These are phyloP conservation scores for Candida maesae DNA, from an alignment of 805 yeast species.

Conservation along the genomic window DNA sequence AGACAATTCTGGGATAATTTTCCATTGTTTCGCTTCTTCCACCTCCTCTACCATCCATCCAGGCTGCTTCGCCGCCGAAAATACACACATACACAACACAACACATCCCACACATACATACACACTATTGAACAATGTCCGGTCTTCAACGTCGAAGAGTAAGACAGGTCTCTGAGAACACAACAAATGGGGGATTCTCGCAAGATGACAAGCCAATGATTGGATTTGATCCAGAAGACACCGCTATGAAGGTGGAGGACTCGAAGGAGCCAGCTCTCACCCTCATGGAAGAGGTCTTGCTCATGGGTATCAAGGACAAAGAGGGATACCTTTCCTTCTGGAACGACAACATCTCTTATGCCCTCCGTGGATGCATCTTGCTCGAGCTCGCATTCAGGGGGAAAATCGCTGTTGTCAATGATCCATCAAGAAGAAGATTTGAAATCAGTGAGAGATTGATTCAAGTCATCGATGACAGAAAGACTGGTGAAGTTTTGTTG, in stretches of 20 bases:
- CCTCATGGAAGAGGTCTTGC: conserved; percentile 91
- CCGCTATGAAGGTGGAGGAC: conserved; percentile 33
- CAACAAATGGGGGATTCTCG: conserved; percentile 1
- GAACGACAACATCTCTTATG: conserved; percentile 97
- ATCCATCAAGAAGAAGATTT: conserved; percentile 85
- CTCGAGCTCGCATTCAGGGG: conserved; percentile 91
- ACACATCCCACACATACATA: no score
- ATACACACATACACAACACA: no score
- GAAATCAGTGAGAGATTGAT: conserved; percentile 84
- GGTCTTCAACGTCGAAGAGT: conserved; percentile 79
- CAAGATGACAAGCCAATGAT: conserved; percentile 39
- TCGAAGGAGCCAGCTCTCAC: conserved; percentile 69
- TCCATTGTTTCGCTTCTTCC: no score
- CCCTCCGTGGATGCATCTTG: conserved; percentile 89
- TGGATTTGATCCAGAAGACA: conserved; percentile 73
- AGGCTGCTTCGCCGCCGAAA: no score
- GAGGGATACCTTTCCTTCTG: conserved; percentile 96
- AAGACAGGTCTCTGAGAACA: conserved; percentile 28
- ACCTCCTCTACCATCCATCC: no score
- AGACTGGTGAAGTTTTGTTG: conserved; percentile 92
- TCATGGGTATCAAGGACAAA: conserved; percentile 90
- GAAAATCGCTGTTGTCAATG: conserved; percentile 83
- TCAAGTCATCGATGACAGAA: conserved; percentile 78
- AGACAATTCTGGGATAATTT: no score
- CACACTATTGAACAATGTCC: conserved; percentile 33